Conservation (phyloP, 2,329 filamentous ascomycete genomes). For the Cercospora sp. region DNA sequence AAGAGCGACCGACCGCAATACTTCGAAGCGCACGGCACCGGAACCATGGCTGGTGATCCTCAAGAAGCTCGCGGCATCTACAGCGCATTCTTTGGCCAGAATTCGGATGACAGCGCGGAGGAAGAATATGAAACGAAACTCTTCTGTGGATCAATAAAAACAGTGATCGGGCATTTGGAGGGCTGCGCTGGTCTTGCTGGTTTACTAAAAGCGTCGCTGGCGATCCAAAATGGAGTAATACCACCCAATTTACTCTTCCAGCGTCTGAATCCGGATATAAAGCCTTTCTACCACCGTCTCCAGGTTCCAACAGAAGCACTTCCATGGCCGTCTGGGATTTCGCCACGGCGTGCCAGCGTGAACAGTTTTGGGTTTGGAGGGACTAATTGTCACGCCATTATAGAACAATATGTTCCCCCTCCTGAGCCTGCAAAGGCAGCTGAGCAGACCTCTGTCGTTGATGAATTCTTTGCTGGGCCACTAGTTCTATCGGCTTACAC, state of each 20-base stretch:
- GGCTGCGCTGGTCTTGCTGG: slow-evolving; percentile 29
- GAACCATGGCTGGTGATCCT: slow-evolving; percentile 35
- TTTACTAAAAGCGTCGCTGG: slow-evolving; percentile 32
- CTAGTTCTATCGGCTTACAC: slow-evolving; percentile 23
- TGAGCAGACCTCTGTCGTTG: neutral
- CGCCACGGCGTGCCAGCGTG: slow-evolving; percentile 21
- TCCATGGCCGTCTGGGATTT: slow-evolving; percentile 34
- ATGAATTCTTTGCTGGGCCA: slow-evolving; percentile 20
- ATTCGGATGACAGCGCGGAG: slow-evolving; percentile 1
- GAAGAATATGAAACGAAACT: slow-evolving; percentile 8
- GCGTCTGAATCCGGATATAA: slow-evolving; percentile 34
- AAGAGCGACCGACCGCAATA: slow-evolving; percentile 23
- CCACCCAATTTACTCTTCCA: slow-evolving; percentile 33
- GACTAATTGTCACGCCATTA: slow-evolving; percentile 29
- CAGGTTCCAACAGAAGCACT: slow-evolving; percentile 25
- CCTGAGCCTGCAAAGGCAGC: neutral
- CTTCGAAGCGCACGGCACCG: slow-evolving; percentile 39
- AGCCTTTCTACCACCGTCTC: slow-evolving; percentile 23
- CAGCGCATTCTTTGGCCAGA: slow-evolving; percentile 19
- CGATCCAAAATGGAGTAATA: slow-evolving; percentile 32
- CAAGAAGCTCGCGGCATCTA: slow-evolving; percentile 31
- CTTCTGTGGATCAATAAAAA: slow-evolving; percentile 32
- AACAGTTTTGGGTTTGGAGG: slow-evolving; percentile 33
- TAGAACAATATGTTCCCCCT: slow-evolving; percentile 25
- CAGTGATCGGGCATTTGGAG: slow-evolving; percentile 32